Conservation (phyloP, 2,329 filamentous ascomycete genomes). For the Phaeosphaeria sp. region DNA sequence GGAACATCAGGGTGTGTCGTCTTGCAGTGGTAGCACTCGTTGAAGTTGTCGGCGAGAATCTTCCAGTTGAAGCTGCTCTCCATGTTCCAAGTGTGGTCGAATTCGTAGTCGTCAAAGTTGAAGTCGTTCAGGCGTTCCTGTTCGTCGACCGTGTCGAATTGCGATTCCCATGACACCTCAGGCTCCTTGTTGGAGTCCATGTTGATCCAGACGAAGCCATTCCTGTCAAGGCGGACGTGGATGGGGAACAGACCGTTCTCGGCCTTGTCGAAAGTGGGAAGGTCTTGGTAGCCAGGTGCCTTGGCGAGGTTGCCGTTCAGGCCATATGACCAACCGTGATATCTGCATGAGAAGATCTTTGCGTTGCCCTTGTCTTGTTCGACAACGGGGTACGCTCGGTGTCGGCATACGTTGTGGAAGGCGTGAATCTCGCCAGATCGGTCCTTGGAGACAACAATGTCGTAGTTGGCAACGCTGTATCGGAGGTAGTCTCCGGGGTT, state of each 20-base stretch:
- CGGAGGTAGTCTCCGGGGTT: constrained; percentile 65
- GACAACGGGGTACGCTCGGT: constrained; percentile 54
- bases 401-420: constrained; percentile 56
- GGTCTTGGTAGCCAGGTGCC: constrained; percentile 51
- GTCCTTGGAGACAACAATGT: constrained; percentile 48
- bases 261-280: constrained; percentile 49
- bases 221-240: constrained; percentile 38
- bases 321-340: constrained; percentile 57
- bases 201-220: constrained; percentile 48
- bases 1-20: constrained; percentile 66
- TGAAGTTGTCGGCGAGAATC: constrained; percentile 64
- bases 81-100: constrained; percentile 48
- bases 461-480: constrained; percentile 54
- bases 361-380: constrained; percentile 48
- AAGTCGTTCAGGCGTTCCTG: constrained; percentile 44
- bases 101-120: constrained; percentile 55
- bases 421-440: constrained; percentile 48
- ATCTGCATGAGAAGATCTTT: constrained; percentile 52
- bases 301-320: constrained; percentile 53
- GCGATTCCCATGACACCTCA: constrained; percentile 39
- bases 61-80: constrained; percentile 46
- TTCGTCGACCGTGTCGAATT: constrained; percentile 40
- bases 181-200: constrained; percentile 42
- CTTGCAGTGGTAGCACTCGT: constrained; percentile 70
- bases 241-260: constrained; percentile 47